Evolutionary conservation across 2,329 filamentous ascomycete genomes (phyloP).

Genomic region (Daldinia sp.): DNA sequence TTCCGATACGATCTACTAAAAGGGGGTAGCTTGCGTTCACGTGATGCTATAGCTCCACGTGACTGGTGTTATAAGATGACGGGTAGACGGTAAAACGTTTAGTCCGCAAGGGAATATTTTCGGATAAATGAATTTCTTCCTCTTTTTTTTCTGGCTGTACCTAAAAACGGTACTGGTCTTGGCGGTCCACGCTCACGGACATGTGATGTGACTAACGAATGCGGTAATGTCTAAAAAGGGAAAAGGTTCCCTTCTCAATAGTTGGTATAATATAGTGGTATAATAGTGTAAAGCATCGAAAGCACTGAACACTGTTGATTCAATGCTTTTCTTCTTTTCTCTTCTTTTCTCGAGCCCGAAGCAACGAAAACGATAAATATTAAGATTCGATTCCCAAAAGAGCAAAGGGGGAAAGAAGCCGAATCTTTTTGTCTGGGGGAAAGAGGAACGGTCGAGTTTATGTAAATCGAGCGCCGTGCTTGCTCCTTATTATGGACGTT

Average conservation of each 20-base stretch:
- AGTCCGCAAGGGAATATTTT: neutral
- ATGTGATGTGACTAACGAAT: conserved; percentile 22
- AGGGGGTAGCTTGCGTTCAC: neutral
- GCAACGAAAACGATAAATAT: conserved; percentile 17
- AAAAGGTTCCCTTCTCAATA: conserved; percentile 1
- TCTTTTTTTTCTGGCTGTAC: neutral
- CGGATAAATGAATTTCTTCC: neutral
- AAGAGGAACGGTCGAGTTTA: conserved; percentile 49
- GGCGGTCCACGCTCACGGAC: conserved; percentile 26
- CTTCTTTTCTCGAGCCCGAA: conserved; percentile 10
- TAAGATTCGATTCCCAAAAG: conserved; percentile 32
- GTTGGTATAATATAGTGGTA: conserved; percentile 4
- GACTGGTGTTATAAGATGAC: neutral
- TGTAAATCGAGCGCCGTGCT: conserved; percentile 49
- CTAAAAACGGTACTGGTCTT: conserved; percentile 10
- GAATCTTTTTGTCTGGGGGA: conserved; percentile 10
- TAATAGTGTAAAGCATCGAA: neutral
- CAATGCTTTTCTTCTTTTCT: neutral
- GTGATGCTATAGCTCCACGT: neutral
- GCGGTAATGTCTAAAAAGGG: conserved; percentile 1
- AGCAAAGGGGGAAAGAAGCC: conserved; percentile 33
- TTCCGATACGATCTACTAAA: neutral
- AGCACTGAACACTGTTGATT: neutral
- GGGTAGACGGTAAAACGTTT: neutral
- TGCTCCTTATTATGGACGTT: conserved; percentile 51